Base-by-base conservation (phyloP, 208 protist species). In the Leishmania tropica region DNA sequence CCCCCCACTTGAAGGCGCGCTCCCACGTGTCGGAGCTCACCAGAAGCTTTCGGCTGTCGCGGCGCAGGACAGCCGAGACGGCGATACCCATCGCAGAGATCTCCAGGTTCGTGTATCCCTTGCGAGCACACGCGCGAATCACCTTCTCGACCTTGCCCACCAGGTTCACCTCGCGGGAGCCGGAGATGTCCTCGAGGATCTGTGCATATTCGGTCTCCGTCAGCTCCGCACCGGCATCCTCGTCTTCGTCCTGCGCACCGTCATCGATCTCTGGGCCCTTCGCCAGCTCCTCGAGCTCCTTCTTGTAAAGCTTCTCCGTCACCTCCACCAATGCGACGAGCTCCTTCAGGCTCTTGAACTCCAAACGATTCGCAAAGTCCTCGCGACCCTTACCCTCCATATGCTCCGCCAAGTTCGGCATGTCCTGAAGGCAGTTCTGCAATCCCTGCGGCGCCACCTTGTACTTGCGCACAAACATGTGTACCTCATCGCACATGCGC, bases 341-440 rank as follows among this genome's bases (percentile, higher is more conserved):
- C 47, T 87, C 79, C 81, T 91, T 93, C n/a, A 96, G 84, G 70
- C 84, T 88, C 74, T 67, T 75, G 72, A 88, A 93, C 24, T 94
- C 89, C n/a, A 83, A 45, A 24, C 83, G 75, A 65, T 82, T 88
- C 62, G 87, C 79, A 79, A 92, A 92, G 56, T 92, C 87, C 42
- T 89, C 76, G 71, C 86, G 87, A 24, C 82, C 70, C 81, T 90
- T 90, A 2, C 82, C 80, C 51, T 84, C 81, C 67, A 93, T 58
- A 65, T 88, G 79, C 81, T 92, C 87, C 3, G 83, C 82, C 58
- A 93, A 73, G 81, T 95, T 87, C 10, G 89, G 81, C 45, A 85
- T 88, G 62, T 90, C 88, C 42, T 79, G 85, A 71, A 95, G 83
- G 79, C 87, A 93, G 54, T 91, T 83, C 73, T 89, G 77, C 81